Evolutionary conservation across 2,329 filamentous ascomycete genomes (phyloP), one percentile per base, ranked within the genome.

Genomic region (Sporothrix dimorphospora): DNA sequence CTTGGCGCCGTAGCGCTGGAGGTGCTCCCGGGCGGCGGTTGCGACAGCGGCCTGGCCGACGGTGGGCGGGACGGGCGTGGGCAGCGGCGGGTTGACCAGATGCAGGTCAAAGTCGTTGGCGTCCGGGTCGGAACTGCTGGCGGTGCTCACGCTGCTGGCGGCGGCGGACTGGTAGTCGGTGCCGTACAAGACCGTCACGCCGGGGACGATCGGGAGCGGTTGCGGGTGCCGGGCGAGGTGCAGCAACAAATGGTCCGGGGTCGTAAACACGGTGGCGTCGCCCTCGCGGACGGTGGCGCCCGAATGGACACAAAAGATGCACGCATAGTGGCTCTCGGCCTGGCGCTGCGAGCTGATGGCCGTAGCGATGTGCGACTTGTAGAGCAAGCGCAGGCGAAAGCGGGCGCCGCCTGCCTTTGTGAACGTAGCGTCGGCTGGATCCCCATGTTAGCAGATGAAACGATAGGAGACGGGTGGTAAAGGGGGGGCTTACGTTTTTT

Each of bases 231-330:
- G 78, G 1, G 81, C 77, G 0, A 84, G 74, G 70, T 84, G 82
- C 27, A 77, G 78, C 51, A 84, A 76, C 9, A 84, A 79, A 42
- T 80, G 78, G 16, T 82, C 79, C 16, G 79, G 71, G 4, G 78
- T 78, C 2, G 77, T 76, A 73, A 84, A 84, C 4, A 83, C 81
- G 4, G 82, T 84, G 0, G 82, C 81, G 72, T 84, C 82, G 63
- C 80, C 81, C 38, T 83, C 79, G n/a, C 78, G 78, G 1, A 79
- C 76, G 0, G 81, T 81, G 1, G 77, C 72, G 0, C 78, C 79
- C 3, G 77, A 70, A 27, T 81, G 78, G 5, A 79, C 78, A 72
- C 82, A 83, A 73, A 82, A 83, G 1, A 84, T 75, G 68, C 82
- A 83, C 4, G 78, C 82, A 71, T 81, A 83, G 61, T 79, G 76